These are phyloP conservation scores for Melianthus villosus DNA, from an alignment of 441 rosid genomes.

Conservation along the genomic window DNA sequence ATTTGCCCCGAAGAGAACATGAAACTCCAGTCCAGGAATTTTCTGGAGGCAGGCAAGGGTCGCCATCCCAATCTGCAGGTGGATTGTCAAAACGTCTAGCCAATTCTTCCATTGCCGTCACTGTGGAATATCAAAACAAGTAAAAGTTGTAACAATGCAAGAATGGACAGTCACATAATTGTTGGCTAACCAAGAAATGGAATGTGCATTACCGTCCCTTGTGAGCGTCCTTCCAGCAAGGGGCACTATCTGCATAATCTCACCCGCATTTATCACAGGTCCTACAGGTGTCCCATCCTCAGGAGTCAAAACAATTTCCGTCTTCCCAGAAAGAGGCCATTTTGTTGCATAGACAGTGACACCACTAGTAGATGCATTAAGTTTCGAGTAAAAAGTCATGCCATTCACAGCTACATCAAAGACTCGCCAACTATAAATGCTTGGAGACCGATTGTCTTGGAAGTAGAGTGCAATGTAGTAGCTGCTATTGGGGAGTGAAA, in stretches of 20 bases:
- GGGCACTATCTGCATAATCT: slow-evolving; percentile 58
- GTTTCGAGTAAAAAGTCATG: slow-evolving; percentile 25
- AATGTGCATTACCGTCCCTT: slow-evolving; percentile 39
- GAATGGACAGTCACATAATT: background rate
- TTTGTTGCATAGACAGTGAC: slow-evolving; percentile 38
- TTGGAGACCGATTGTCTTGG: slow-evolving; percentile 46
- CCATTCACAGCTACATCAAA: slow-evolving; percentile 57
- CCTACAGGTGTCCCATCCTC: slow-evolving; percentile 26
- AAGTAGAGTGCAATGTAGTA: slow-evolving; percentile 71
- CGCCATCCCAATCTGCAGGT: slow-evolving; percentile 77
- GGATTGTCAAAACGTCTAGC: slow-evolving; percentile 38
- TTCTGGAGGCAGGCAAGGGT: slow-evolving; percentile 71
- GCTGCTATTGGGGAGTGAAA: slow-evolving; percentile 35
- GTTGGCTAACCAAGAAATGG: background rate
- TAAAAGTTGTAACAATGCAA: background rate
- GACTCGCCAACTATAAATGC: slow-evolving; percentile 55
- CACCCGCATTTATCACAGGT: slow-evolving; percentile 66
- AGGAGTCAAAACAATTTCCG: slow-evolving; percentile 39
- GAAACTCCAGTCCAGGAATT: slow-evolving; percentile 80
- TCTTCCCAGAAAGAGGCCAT: slow-evolving; percentile 71
- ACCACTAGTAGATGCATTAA: slow-evolving; percentile 53
- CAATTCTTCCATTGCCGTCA: slow-evolving; percentile 45
- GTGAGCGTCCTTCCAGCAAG: slow-evolving; percentile 42
- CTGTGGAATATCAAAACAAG: slow-evolving; percentile 18
- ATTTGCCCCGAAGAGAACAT: slow-evolving; percentile 30